These are phyloP conservation scores for Crithidia expoeki DNA, from an alignment of 208 protist species.

Conservation along the genomic window DNA sequence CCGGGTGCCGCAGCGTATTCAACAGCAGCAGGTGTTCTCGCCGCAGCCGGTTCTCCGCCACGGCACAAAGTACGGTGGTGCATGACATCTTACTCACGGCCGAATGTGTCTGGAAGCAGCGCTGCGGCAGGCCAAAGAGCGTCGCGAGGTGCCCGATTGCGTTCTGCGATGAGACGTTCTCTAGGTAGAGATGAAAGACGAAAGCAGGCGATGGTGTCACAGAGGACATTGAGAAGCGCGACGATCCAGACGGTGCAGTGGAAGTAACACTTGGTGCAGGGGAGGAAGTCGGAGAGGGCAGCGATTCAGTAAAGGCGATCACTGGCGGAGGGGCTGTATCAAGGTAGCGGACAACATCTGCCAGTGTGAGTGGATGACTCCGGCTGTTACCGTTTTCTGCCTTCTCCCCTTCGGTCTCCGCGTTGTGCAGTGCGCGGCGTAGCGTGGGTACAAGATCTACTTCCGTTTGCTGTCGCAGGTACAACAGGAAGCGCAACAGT, in stretches of 20 bases:
- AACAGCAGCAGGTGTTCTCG: slow-evolving; percentile 80
- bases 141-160: slow-evolving; percentile 71
- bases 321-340: slow-evolving; percentile 74
- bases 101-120: slow-evolving; percentile 63
- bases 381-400: not conserved
- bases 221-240: not conserved
- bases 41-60: slow-evolving; percentile 53
- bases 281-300: slow-evolving; percentile 21
- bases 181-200: slow-evolving; percentile 79
- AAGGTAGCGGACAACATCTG: slow-evolving; percentile 66
- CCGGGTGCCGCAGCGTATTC: slow-evolving; percentile 88
- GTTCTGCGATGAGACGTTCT: slow-evolving; percentile 86
- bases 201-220: slow-evolving; percentile 49
- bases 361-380: slow-evolving; percentile 37
- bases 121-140: slow-evolving; percentile 71
- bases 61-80: slow-evolving; percentile 67
- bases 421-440: slow-evolving; percentile 27
- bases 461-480: slow-evolving; percentile 61
- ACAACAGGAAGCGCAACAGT: slow-evolving; percentile 63
- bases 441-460: slow-evolving; percentile 41
- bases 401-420: too few relatives aligned
- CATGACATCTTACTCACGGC: slow-evolving; percentile 84
- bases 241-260: not conserved
- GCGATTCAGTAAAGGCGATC: slow-evolving; percentile 67
- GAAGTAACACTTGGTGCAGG: not conserved